Conservation (phyloP, 257 asterid genomes). For the Solanum sparsipilum region DNA sequence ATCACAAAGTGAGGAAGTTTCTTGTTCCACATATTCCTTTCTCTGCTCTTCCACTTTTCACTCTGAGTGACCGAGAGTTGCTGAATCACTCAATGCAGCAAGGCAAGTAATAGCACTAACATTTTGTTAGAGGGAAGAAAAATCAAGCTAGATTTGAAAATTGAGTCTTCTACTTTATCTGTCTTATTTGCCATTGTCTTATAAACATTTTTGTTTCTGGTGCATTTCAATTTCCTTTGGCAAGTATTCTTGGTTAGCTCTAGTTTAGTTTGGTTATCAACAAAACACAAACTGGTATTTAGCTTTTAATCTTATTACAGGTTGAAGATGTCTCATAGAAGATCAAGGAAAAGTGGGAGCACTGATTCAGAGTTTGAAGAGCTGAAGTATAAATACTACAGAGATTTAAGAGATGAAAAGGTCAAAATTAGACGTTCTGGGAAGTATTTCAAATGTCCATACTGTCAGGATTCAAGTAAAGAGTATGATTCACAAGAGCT, state of each 20-base stretch:
- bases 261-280: background rate
- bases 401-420: slow-evolving; percentile 41
- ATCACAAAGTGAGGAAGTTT: background rate
- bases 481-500: slow-evolving; percentile 52
- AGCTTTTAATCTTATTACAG: slow-evolving; percentile 1
- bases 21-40: background rate
- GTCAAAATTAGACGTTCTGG: slow-evolving; percentile 38
- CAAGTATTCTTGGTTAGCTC: background rate
- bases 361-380: slow-evolving; percentile 35
- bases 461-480: slow-evolving; percentile 28
- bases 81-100: background rate
- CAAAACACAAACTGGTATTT: background rate
- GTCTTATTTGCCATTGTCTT: background rate
- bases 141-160: background rate
- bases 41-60: background rate
- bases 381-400: slow-evolving; percentile 33
- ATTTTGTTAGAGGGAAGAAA: background rate
- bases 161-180: background rate
- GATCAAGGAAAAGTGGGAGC: slow-evolving; percentile 17
- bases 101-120: background rate
- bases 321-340: slow-evolving; percentile 42
- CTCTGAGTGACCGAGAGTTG: background rate
- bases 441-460: slow-evolving; percentile 48
- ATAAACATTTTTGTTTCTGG: background rate
- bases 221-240: background rate